Base-by-base conservation (phyloP, 192 early-diverging fungal genomes). In the Backusella westeae region DNA sequence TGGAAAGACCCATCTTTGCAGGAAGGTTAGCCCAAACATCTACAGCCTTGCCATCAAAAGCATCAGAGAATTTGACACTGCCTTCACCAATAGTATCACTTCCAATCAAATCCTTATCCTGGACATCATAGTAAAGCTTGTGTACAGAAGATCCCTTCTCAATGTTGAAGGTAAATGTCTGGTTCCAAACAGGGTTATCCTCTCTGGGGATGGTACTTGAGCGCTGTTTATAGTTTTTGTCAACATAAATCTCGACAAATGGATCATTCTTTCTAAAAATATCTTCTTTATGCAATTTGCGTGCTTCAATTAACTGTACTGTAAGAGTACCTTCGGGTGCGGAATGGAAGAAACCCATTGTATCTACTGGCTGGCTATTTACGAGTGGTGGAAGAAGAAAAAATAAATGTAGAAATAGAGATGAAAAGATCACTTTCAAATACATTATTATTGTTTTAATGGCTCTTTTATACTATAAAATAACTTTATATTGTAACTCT, bases 81-180 rank as follows among this genome's bases (percentile, higher is more conserved):
- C 72, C 70, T n/a, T 83, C 74, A 14, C 82, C 82, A 67, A 86
- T 78, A 75, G 77, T 79, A 21, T 81, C 82, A 35, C 78, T 74
- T 3, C 76, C 63, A 41, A 86, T 69, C 4, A 69, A 69, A 69
- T 84, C 82, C 52, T 67, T 71, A 63, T 86, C 85, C 6, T 78
- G 53, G 12, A 76, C 85, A 69, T 79, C 69, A 35, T 83, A 67
- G 14, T 85, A 75, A 6, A 85, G 75, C 23, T 79, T 81, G 52
- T 80, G 73, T 14, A 32, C 52, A n/a, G 68, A 74, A 6, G 72
- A 70, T 15, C 73, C 73, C 35, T 53, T 29, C 0, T 44, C 53
- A 21, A 79, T 53, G 26, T 49, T 73, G 73, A 79, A 79, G 23
- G 68, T 75, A 38, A 79, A 79, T 21, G 73, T 69, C 53, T 70